Evolutionary conservation across 352 stramenopile genomes (phyloP).

Genomic region (Phytophthora melonis): DNA sequence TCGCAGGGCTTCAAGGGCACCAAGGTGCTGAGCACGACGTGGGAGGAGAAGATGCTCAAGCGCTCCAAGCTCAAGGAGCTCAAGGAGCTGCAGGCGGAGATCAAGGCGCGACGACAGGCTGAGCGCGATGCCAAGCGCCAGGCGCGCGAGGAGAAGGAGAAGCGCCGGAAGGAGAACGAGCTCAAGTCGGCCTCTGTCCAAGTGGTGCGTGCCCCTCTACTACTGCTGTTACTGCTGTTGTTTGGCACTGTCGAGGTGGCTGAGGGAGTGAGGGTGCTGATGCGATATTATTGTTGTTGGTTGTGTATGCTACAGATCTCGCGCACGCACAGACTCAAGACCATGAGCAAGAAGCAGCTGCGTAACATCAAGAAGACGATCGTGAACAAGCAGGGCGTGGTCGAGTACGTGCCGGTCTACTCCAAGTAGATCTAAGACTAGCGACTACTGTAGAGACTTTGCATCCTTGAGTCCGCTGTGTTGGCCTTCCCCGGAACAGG

Average conservation of each 20-base stretch:
- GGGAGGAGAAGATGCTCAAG: conserved; percentile 88
- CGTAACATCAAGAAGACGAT: conserved; percentile 93
- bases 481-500: neutral
- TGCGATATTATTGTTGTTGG: neutral
- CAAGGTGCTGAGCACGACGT: conserved; percentile 87
- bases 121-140: conserved; percentile 83
- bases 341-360: conserved; percentile 94
- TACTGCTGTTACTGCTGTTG: neutral
- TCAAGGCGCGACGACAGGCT: conserved; percentile 74
- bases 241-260: too few relatives aligned
- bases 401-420: conserved; percentile 91
- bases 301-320: conserved; percentile 64
- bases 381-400: conserved; percentile 92
- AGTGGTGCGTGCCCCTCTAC: conserved; percentile 66
- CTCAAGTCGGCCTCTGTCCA: conserved; percentile 90
- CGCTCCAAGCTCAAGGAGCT: conserved; percentile 82
- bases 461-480: neutral
- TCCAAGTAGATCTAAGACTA: conserved; percentile 62
- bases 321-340: conserved; percentile 89
- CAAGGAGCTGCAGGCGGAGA: conserved; percentile 86
- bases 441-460: neutral
- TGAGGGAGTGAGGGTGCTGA: neutral
- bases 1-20: conserved; percentile 77
- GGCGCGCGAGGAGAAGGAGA: conserved; percentile 86
- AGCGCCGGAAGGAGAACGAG: conserved; percentile 91